Conservation (phyloP, 2,329 filamentous ascomycete genomes). For the Tolypocladium cylindrosporum region DNA sequence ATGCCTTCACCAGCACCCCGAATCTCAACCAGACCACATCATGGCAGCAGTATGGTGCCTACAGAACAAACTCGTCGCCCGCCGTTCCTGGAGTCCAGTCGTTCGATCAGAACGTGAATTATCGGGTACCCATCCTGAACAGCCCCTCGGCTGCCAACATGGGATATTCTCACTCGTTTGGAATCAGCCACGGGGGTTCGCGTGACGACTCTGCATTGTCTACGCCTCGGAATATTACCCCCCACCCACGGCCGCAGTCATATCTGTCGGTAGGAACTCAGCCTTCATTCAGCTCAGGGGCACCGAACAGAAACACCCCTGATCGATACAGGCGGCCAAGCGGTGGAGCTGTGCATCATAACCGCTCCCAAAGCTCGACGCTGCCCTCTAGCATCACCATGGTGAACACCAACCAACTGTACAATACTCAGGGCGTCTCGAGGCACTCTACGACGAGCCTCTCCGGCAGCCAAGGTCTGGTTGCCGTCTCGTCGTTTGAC, state of each 20-base stretch:
- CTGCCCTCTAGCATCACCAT: slow-evolving; percentile 15
- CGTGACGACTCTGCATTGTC: slow-evolving; percentile 43
- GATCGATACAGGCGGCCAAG: slow-evolving; percentile 72
- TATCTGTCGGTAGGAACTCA: slow-evolving; percentile 30
- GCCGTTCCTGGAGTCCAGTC: slow-evolving; percentile 23
- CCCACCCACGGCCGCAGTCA: slow-evolving; percentile 32
- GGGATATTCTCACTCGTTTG: slow-evolving; percentile 25
- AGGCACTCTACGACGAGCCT: slow-evolving; percentile 29
- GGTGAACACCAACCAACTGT: slow-evolving; percentile 18
- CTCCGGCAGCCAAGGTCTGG: slow-evolving; percentile 32
- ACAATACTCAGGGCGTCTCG: slow-evolving; percentile 16
- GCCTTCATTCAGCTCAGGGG: slow-evolving; percentile 32
- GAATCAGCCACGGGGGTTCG: slow-evolving; percentile 29
- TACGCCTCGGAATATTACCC: slow-evolving; percentile 28
- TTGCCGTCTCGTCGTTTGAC: slow-evolving; percentile 47
- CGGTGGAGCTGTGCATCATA: slow-evolving; percentile 29
- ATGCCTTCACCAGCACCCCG: slow-evolving; percentile 66
- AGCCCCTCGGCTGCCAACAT: slow-evolving; percentile 29
- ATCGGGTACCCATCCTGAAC: slow-evolving; percentile 16
- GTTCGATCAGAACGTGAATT: slow-evolving; percentile 12
- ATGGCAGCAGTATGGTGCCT: slow-evolving; percentile 39
- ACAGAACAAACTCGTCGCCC: slow-evolving; percentile 38
- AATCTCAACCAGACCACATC: slow-evolving; percentile 45
- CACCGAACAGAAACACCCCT: slow-evolving; percentile 40
- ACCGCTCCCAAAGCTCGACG: slow-evolving; percentile 25